phyloP scores from a whole-genome alignment of 2,329 filamentous ascomycete genomes.

The Coniochaeta sp. region DNA sequence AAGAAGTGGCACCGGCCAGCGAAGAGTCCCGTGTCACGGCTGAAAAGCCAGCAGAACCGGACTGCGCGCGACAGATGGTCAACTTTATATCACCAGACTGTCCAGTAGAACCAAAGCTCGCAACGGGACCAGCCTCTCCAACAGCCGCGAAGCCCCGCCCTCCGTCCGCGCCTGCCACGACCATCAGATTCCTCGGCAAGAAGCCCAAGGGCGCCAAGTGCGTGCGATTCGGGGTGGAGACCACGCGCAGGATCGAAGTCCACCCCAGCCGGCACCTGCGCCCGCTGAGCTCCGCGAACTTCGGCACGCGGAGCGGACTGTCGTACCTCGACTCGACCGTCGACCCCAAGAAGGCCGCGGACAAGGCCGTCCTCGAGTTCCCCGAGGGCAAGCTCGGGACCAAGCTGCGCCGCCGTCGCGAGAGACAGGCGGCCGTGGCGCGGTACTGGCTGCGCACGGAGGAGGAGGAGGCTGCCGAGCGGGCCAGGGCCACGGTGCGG shows the following conservation, averaged over 20 bases:
- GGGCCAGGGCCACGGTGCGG: constrained; percentile 13
- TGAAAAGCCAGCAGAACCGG: too few relatives aligned
- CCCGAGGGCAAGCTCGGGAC: constrained; percentile 1
- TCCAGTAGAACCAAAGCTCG: neutral
- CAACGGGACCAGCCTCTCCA: neutral
- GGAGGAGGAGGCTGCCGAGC: constrained; percentile 16
- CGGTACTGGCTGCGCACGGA: constrained; percentile 17
- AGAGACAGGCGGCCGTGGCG: constrained; percentile 18
- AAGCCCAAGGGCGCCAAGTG: neutral
- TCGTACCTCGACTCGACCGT: constrained; percentile 16
- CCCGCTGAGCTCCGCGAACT: constrained; percentile 11
- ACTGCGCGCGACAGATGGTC: too few relatives aligned
- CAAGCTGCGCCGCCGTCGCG: constrained; percentile 15
- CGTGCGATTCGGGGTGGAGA: constrained; percentile 17
- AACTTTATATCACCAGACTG: too few relatives aligned
- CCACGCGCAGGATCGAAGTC: constrained; percentile 17
- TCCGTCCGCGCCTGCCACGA: neutral
- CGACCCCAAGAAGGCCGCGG: neutral
- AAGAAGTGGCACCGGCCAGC: too few relatives aligned
- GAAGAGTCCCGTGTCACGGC: too few relatives aligned
- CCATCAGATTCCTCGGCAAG: neutral
- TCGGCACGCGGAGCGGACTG: constrained; percentile 16
- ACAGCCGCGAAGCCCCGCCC: neutral
- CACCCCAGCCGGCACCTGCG: constrained; percentile 14
- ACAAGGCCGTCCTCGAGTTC: constrained; percentile 13